phyloP scores from a whole-genome alignment of 345 rosid species.

The Cardamine occulta region DNA sequence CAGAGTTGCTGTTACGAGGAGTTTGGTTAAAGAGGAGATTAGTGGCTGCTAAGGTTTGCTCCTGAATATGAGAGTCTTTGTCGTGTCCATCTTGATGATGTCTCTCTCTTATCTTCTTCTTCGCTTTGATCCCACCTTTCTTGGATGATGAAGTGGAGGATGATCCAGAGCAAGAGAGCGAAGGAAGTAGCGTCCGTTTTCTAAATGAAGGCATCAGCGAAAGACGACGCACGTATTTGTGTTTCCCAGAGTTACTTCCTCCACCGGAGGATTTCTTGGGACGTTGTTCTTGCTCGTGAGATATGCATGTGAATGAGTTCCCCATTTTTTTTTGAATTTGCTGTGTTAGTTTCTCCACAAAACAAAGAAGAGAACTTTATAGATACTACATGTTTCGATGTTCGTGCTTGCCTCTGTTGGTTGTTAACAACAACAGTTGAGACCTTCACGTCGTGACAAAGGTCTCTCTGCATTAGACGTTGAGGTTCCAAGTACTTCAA shows the following conservation, averaged over 20 bases:
- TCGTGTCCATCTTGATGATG: slow-evolving; percentile 33
- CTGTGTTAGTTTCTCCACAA: slow-evolving; percentile 6
- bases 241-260: slow-evolving; percentile 23
- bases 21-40: slow-evolving; percentile 62
- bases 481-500: neutral
- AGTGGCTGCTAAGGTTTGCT: slow-evolving; percentile 70
- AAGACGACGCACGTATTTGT: slow-evolving; percentile 34
- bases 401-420: slow-evolving; percentile 33
- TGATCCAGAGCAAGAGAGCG: slow-evolving; percentile 36
- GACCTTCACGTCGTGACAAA: slow-evolving; percentile 36
- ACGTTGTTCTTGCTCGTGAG: slow-evolving; percentile 37
- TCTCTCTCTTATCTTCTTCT: slow-evolving; percentile 41
- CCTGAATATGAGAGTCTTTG: slow-evolving; percentile 56
- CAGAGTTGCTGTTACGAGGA: slow-evolving; percentile 49
- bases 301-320: slow-evolving; percentile 36
- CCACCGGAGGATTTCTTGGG: slow-evolving; percentile 26
- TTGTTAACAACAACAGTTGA: slow-evolving; percentile 31
- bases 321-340: slow-evolving; percentile 3
- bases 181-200: slow-evolving; percentile 29
- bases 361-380: slow-evolving; percentile 15
- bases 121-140: slow-evolving; percentile 27
- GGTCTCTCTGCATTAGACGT: slow-evolving; percentile 12
- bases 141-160: slow-evolving; percentile 32
- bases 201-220: slow-evolving; percentile 37
- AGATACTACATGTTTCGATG: slow-evolving; percentile 14